Conservation (phyloP, 306 rosid species). For the Glycyrrhiza uralensis region DNA sequence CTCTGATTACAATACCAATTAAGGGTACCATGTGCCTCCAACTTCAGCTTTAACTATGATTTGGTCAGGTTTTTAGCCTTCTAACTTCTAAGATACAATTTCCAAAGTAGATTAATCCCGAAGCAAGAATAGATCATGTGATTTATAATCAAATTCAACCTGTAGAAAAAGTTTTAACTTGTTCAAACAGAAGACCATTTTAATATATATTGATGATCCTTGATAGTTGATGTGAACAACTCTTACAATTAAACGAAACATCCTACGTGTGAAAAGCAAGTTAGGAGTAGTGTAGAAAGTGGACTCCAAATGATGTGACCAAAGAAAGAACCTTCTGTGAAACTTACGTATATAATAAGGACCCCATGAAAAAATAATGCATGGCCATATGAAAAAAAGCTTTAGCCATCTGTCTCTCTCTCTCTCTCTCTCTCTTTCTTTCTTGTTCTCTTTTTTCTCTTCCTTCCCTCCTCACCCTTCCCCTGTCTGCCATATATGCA, state of each 20-base stretch:
- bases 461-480: constrained; percentile 25
- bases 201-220: not conserved
- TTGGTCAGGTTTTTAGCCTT: constrained; percentile 8
- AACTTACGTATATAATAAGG: constrained; percentile 62
- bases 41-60: constrained; percentile 4
- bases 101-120: constrained; percentile 18
- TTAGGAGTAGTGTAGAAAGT: constrained; percentile 48
- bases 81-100: constrained; percentile 14
- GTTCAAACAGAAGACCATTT: not conserved
- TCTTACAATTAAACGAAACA: not conserved
- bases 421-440: constrained; percentile 30
- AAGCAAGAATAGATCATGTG: not conserved
- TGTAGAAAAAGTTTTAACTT: constrained; percentile 15
- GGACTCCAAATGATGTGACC: constrained; percentile 57
- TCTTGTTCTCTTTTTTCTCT: constrained; percentile 16
- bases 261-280: constrained; percentile 49
- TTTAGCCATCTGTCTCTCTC: constrained; percentile 14
- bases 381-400: constrained; percentile 62
- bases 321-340: constrained; percentile 38
- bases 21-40: constrained; percentile 17
- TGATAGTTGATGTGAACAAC: constrained; percentile 13
- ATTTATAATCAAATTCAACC: not conserved
- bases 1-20: constrained; percentile 12
- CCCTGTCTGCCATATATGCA: constrained; percentile 32
- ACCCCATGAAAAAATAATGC: constrained; percentile 67